Percentiles rank a stretch among this genome's conserved stretches.
Evolutionary conservation across 2,329 filamentous ascomycete species (phyloP).

Genomic region (Trichoderma semiorbis): DNA sequence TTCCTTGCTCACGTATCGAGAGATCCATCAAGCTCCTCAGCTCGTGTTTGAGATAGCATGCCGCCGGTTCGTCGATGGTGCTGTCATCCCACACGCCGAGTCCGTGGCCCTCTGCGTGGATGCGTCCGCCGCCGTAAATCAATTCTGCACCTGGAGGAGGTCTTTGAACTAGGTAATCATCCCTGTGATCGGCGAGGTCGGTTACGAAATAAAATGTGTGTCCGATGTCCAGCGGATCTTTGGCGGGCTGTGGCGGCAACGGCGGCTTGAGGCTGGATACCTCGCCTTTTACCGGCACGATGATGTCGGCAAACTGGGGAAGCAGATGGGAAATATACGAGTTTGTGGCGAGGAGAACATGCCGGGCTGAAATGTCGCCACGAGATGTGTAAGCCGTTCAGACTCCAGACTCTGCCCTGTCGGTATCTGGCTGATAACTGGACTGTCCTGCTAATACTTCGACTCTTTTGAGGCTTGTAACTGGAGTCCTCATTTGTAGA

Average conservation of each 20-base stretch:
- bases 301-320: not conserved
- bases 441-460: rapidly evolving
- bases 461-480: not conserved
- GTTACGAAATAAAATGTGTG: not conserved
- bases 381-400: not conserved
- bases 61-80: not conserved
- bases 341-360: not conserved
- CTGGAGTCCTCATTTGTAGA: not conserved
- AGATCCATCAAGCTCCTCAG: not conserved
- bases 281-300: not conserved
- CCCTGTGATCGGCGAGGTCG: not conserved
- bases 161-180: not conserved
- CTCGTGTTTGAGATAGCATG: not conserved
- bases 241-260: not conserved
- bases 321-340: not conserved
- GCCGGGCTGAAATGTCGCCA: not conserved
- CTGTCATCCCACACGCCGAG: not conserved
- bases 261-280: not conserved
- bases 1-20: not conserved
- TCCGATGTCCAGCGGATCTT: not conserved
- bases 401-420: not conserved
- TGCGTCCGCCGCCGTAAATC: not conserved
- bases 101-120: not conserved
- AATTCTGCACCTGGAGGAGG: not conserved
- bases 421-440: not conserved